Base-by-base conservation (phyloP, 2,329 filamentous ascomycete genomes). In the Cadophora malorum region DNA sequence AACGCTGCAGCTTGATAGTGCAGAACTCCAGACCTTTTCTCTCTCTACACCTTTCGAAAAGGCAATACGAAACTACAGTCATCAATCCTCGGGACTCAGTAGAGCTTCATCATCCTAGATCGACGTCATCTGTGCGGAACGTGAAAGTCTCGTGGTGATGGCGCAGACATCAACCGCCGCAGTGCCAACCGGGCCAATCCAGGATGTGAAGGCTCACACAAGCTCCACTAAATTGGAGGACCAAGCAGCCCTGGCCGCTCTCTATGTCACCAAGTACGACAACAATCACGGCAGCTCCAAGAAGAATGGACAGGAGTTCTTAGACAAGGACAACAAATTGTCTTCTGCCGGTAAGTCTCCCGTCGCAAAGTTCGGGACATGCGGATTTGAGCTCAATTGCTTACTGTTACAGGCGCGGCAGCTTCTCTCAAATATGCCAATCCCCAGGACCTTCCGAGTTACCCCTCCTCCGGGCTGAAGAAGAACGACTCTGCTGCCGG, bases 401-500 rank as follows among this genome's bases (percentile, higher is more conserved):
- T 63, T 16, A n/a, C 52, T 41, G 38, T 69, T 69, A 64, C 70
- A 88, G 86, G 86, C 72, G 86, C 86, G 64, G 86, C 86, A 23
- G 79, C 85, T 61, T 88, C 85, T 12, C 81, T 94, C 68, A 91
- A 89, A 78, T 91, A 93, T 82, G 91, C 91, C 68, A 85, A 87
- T 74, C 87, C 91, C 53, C 84, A 88, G 75, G 89, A 92, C 73
- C 85, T 96, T 25, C 92, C 92, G 47, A 91, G 90, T 75, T 95
- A 85, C 74, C 91, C 92, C 14, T 89, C 90, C 10, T 78, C 84
- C 67, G 90, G 91, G 47, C 83, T 93, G 52, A 77, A 83, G 60
- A 81, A 81, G 66, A 79, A 82, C 58, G 81, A 79, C 52, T 80
- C 83, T 63, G 92, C 92, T 66, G 92, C 92, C 69, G 87, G 90